Percentiles rank a stretch among this genome's conserved stretches.
Conservation (phyloP, 441 rosid genomes). For the Viola pubescens region DNA sequence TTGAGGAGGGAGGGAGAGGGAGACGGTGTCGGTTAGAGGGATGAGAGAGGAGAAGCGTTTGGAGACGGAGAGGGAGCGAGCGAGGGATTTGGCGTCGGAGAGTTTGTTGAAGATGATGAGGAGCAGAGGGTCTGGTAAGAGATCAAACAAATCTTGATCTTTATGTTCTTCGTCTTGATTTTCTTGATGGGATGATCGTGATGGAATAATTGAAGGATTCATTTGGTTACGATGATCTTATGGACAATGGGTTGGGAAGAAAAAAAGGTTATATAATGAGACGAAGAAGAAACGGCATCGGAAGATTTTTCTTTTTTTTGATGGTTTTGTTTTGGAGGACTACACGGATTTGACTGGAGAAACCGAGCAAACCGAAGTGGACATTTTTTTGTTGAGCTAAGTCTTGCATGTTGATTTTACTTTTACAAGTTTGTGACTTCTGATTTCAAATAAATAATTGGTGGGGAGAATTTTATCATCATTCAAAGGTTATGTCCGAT, state of each 20-base stretch:
- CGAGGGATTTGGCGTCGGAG: constrained; percentile 26
- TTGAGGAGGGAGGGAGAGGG: constrained; percentile 23
- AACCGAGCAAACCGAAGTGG: too few species aligned
- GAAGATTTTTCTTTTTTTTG: neutral
- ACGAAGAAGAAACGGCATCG: neutral
- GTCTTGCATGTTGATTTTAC: too few species aligned
- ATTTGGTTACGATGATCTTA: neutral
- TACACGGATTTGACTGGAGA: too few species aligned
- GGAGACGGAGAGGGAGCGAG: constrained; percentile 28
- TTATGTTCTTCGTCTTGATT: too few species aligned
- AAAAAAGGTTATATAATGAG: neutral
- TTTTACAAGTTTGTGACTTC: too few species aligned
- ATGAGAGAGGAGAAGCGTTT: constrained; percentile 27
- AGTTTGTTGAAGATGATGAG: constrained; percentile 34
- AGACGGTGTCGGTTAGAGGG: constrained; percentile 23
- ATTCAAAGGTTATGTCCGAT: too few species aligned
- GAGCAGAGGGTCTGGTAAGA: constrained; percentile 31
- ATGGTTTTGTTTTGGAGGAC: too few species aligned
- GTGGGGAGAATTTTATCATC: too few species aligned
- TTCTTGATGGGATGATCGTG: too few species aligned
- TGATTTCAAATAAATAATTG: too few species aligned
- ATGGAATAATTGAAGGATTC: neutral
- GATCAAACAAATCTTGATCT: constrained; percentile 23
- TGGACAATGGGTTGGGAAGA: neutral
- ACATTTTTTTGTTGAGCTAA: too few species aligned